Base-by-base conservation (phyloP, 768 basidiomycete species). In the Tephrocybe sp. region DNA sequence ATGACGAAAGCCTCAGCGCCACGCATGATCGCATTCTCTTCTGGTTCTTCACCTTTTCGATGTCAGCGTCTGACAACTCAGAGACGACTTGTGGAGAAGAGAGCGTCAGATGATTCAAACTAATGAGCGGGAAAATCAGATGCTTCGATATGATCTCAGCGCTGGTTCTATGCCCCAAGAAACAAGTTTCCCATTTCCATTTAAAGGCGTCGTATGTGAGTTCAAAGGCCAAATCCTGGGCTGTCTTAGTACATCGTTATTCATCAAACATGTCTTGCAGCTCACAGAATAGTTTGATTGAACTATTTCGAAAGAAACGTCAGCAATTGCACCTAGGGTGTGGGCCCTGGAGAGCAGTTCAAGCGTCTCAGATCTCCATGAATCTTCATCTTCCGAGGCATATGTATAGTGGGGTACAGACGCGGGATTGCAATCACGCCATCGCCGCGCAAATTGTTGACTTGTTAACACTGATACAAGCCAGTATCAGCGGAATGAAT, bases 161-260 rank as follows among this genome's bases (percentile, higher is more conserved):
- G 30, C 88, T 86, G 26, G 67, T 59, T 65, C 75, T 84, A 63
- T 82, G 72, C 7, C 88, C 86, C 32, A 87, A 62, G 56, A 76
- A 79, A 64, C 76, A 79, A 14, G 84, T 78, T 66, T 91, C 87
- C 90, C 90, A 92, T 70, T 79, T 75, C 88, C 88, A 92, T 72
- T 80, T 83, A 68, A 88, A 86, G 8, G 68, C 64, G 20, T 77
- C 76, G 53, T 74, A 79, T 59, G 80, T 79, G 28, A 90, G 57
- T 58, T 79, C 75, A 51, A 89, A 75, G 3, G 86, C 78, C 21
- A 87, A 60, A 63, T 92, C 89, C 89, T 92, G 50, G 28, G 5
- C 4, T 14, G 34, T 15, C 7, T 48, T 50, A 53, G 49, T 48
- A 40, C 33, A 47, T 32, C 3, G 8, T 17, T 18, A 11, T 6